Conservation (phyloP, 345 rosid species). For the Murraya koenigii region DNA sequence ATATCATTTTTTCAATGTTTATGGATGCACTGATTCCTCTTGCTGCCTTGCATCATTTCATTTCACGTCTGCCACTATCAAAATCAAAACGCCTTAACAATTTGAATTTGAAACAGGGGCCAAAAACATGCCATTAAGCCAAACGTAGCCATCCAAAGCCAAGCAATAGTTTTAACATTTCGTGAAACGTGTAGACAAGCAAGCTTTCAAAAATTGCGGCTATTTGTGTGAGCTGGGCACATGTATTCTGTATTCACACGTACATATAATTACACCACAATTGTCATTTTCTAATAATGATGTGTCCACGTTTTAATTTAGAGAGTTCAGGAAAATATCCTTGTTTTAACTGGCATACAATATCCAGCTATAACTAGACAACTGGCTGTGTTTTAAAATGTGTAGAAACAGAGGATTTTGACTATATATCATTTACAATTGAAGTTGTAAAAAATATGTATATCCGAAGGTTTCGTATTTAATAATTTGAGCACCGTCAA, state of each 20-base stretch:
- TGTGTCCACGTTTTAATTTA: too few relatives aligned
- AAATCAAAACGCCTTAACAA: background rate
- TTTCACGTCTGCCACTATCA: background rate
- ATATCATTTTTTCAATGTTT: background rate
- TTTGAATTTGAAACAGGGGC: background rate
- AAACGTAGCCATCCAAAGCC: background rate
- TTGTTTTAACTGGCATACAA: too few relatives aligned
- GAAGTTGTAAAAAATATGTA: too few relatives aligned
- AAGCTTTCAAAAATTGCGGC: constrained; percentile 4
- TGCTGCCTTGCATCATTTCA: background rate
- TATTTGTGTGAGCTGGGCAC: background rate
- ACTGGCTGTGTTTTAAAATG: too few relatives aligned
- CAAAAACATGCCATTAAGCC: too few relatives aligned
- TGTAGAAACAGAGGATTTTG: too few relatives aligned
- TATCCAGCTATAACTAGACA: too few relatives aligned
- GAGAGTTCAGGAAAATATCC: too few relatives aligned
- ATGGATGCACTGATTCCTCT: background rate
- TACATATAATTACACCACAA: background rate
- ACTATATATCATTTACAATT: too few relatives aligned
- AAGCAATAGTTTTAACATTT: constrained; percentile 12
- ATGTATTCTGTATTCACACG: background rate
- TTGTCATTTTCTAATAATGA: background rate
- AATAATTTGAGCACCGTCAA: too few relatives aligned
- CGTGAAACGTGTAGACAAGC: constrained; percentile 19
- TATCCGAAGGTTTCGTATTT: too few relatives aligned